Evolutionary conservation across 2,329 filamentous ascomycete species (phyloP), one percentile per base, ranked within the genome.

Genomic region (Aspergillus persii): DNA sequence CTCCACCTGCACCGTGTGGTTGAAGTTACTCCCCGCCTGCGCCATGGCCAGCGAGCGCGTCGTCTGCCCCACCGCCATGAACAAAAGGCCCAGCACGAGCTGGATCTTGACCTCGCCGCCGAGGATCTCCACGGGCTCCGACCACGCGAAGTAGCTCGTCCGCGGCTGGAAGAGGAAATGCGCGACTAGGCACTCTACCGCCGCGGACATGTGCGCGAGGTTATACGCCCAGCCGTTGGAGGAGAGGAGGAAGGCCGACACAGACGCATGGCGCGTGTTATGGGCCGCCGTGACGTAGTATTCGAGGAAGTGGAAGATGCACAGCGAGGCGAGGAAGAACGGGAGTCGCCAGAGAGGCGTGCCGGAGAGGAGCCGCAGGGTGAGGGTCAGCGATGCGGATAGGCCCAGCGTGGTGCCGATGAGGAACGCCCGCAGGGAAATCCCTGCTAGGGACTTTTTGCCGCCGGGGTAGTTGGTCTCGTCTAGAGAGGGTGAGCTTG

Each of bases 301-400:
- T 77, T 99, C 95, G 75, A 98, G 87, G 77, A 96, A 98, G 81
- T 99, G 95, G 79, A 98, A 98, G 31, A 89, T 68, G 29, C 88
- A 84, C 51, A 98, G 87, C 12, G 86, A 80, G 41, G 74, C 63
- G 60, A 82, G 64, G 71, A 81, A 81, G 67, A 84, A 81, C 8
- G 82, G 80, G 0, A 85, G 73, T 26, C 86, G 80, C 86, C 86
- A 89, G 56, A 85, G 71, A 4, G 77, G 74, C 46, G 60, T 48
- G 15, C 53, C 23, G 41, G 29, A 46, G 54, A 68, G 60, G 54
- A 69, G 59, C 50, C 69, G 63, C 8, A 74, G 58, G 56, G 71
- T 59, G 9, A 75, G 18, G 4, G 74, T 68, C 11, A 74, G 54
- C 30, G 71, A 62, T 12, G 53, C 30, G 46, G 71, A 74, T 12